Conservation (phyloP, 371 early-diverging fungal genomes). For the Mortierella sp. region DNA sequence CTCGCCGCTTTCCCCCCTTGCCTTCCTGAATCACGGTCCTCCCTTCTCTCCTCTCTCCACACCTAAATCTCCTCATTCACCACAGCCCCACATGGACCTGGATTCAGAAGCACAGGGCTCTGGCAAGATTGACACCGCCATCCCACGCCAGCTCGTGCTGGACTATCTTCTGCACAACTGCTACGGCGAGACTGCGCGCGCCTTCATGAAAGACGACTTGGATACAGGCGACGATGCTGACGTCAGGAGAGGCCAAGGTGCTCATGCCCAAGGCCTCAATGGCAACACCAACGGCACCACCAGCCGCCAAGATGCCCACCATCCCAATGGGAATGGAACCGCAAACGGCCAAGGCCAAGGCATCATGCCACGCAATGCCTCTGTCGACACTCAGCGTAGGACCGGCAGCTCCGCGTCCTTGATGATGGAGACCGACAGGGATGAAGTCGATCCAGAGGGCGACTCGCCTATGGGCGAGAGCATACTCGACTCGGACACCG, state of each 20-base stretch:
- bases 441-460: conserved; percentile 39
- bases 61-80: background rate
- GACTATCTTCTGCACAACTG: conserved; percentile 71
- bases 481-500: conserved; percentile 6
- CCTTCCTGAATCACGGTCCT: too few species aligned
- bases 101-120: conserved; percentile 42
- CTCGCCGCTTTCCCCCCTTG: too few species aligned
- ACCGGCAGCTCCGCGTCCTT: conserved; percentile 9
- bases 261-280: background rate
- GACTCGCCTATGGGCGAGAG: conserved; percentile 53
- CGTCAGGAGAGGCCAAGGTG: conserved; percentile 5
- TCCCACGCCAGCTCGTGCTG: conserved; percentile 55
- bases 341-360: conserved; percentile 19
- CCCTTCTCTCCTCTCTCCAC: too few species aligned
- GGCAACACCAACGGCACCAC: conserved; percentile 9
- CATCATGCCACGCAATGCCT: conserved; percentile 36
- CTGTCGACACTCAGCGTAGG: conserved; percentile 25
- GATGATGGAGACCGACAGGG: conserved; percentile 30
- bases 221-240: conserved; percentile 40
- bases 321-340: conserved; percentile 9
- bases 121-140: conserved; percentile 45
- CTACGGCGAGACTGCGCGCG: conserved; percentile 71
- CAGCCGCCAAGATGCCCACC: too few species aligned
- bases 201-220: conserved; percentile 61
- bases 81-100: conserved; percentile 34